Evolutionary conservation across 768 basidiomycete species (phyloP).

Genomic region (Suillus tomentosus): DNA sequence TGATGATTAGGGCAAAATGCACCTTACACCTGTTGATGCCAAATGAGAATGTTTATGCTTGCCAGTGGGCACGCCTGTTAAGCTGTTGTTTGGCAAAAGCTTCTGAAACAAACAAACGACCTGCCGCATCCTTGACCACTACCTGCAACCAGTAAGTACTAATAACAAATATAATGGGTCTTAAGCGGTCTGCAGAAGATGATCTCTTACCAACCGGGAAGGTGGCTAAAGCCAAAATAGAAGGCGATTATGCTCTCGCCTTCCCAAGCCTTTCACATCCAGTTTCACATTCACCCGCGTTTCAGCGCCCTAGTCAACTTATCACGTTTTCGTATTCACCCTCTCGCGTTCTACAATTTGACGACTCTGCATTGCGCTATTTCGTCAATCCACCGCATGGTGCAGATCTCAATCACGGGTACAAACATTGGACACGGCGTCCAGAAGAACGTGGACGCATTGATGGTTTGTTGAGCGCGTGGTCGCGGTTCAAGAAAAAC

Average conservation of each 20-base stretch:
- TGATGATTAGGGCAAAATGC: not conserved
- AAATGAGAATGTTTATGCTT: not conserved
- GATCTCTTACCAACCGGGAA: slow-evolving; percentile 14
- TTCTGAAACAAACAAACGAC: slow-evolving; percentile 22
- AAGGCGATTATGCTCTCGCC: slow-evolving; percentile 16
- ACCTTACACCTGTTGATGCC: not conserved
- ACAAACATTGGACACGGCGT: slow-evolving; percentile 69
- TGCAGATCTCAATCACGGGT: slow-evolving; percentile 70
- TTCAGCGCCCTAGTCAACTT: slow-evolving; percentile 71
- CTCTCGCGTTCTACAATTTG: slow-evolving; percentile 58
- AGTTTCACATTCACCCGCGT: slow-evolving; percentile 39
- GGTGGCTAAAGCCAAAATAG: slow-evolving; percentile 4
- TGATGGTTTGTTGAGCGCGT: slow-evolving; percentile 66
- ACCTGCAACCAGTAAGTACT: slow-evolving; percentile 7
- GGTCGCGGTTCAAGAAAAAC: slow-evolving; percentile 43
- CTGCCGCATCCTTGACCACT: not conserved
- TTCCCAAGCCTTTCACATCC: slow-evolving; percentile 28
- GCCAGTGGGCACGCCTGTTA: not conserved
- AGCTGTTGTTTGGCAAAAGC: slow-evolving; percentile 27
- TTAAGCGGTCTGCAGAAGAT: slow-evolving; percentile 30
- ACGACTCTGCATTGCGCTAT: slow-evolving; percentile 70
- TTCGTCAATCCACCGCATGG: slow-evolving; percentile 65
- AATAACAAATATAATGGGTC: slow-evolving; percentile 22
- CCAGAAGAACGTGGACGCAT: slow-evolving; percentile 68
- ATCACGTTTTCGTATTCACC: slow-evolving; percentile 74